A percentile compares a stretch with the other conserved stretches of the same genome.
Conservation (phyloP, 2,329 filamentous ascomycete species). For the Neocucurbitaria cava region DNA sequence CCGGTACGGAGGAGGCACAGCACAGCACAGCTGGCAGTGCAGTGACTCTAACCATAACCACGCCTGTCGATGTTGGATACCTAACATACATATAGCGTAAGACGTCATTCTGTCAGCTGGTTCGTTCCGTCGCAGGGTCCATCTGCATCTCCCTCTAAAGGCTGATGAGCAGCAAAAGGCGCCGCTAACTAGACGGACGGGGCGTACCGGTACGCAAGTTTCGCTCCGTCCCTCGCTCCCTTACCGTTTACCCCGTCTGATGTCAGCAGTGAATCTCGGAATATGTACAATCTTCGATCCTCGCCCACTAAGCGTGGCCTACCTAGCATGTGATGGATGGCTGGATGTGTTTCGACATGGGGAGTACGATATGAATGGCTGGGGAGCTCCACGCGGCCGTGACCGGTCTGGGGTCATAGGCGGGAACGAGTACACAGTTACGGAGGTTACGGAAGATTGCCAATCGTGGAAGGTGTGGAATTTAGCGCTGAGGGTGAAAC, state of each 20-base stretch:
- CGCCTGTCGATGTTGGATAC: background rate
- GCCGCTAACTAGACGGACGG: slow-evolving; percentile 3
- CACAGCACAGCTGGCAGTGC: background rate
- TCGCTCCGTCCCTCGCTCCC: slow-evolving; percentile 17
- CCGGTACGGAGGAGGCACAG: slow-evolving; percentile 1
- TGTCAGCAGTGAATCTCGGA: slow-evolving; percentile 14
- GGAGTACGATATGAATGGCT: background rate
- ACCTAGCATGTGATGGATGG: slow-evolving; percentile 1
- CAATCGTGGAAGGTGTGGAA: background rate
- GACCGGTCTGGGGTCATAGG: slow-evolving; percentile 5
- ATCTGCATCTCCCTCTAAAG: too few species aligned
- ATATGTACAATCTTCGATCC: background rate
- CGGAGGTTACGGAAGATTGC: slow-evolving; percentile 1
- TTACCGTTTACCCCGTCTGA: slow-evolving; percentile 21
- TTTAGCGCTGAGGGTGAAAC: background rate
- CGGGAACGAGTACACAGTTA: slow-evolving; percentile 5
- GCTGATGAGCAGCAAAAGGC: background rate
- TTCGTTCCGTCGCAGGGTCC: background rate
- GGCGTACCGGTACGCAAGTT: slow-evolving; percentile 2
- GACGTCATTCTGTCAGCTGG: slow-evolving; percentile 1
- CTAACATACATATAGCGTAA: background rate
- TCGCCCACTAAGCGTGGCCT: background rate
- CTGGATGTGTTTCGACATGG: background rate
- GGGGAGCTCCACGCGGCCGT: slow-evolving; percentile 2
- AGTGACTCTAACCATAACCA: background rate